These are phyloP conservation scores for Choanephora cucurbitarum DNA, from an alignment of 371 early-diverging fungal species.

Conservation along the genomic window DNA sequence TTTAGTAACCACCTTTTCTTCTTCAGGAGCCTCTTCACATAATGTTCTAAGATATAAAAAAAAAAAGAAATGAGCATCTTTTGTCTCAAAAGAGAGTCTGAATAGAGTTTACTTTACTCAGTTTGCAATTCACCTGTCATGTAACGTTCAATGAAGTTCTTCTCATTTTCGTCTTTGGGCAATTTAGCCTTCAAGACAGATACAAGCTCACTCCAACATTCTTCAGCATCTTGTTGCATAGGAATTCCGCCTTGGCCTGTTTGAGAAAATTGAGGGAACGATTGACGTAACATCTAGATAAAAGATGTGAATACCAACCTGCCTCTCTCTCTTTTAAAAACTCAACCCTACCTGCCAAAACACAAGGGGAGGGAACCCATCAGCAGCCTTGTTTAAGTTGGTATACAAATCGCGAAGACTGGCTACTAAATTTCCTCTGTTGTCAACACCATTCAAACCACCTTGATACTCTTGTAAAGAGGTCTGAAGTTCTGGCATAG, in stretches of 20 bases:
- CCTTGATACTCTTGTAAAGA: slow-evolving; percentile 60
- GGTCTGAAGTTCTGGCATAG: slow-evolving; percentile 81
- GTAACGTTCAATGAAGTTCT: slow-evolving; percentile 79
- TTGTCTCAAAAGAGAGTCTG: no score
- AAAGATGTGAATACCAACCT: not conserved
- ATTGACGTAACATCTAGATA: slow-evolving; percentile 74
- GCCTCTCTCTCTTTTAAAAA: no score
- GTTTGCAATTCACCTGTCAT: slow-evolving; percentile 78
- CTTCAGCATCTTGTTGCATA: slow-evolving; percentile 98
- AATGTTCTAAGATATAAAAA: slow-evolving; percentile 46
- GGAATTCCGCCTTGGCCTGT: slow-evolving; percentile 69
- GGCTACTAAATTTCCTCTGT: slow-evolving; percentile 63
- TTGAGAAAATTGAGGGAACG: slow-evolving; percentile 88
- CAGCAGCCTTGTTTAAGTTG: slow-evolving; percentile 68
- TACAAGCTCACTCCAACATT: slow-evolving; percentile 88
- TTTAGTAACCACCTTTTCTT: slow-evolving; percentile 56
- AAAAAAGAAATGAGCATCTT: not conserved
- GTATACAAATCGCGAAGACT: slow-evolving; percentile 75
- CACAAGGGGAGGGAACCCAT: slow-evolving; percentile 77
- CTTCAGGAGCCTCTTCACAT: slow-evolving; percentile 84
- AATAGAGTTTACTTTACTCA: slow-evolving; percentile 30
- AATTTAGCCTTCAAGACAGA: slow-evolving; percentile 67
- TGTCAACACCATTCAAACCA: slow-evolving; percentile 40
- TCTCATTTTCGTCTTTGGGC: slow-evolving; percentile 54
- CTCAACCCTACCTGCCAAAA: slow-evolving; percentile 67